phyloP scores from a whole-genome alignment of 352 stramenopile genomes.

The Globisporangium emineosum region DNA sequence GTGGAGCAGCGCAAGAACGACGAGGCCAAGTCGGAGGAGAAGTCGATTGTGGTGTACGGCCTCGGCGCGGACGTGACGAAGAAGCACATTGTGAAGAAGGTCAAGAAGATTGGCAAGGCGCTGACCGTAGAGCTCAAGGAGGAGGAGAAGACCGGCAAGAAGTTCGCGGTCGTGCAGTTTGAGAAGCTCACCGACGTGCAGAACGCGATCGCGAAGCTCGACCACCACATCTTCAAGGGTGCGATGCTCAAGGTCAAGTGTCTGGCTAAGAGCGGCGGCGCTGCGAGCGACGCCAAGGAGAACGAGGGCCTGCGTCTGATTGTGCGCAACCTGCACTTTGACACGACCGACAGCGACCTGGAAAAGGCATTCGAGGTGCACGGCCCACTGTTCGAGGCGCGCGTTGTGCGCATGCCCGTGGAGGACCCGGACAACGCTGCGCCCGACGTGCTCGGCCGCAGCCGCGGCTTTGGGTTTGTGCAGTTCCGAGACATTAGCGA shows the following conservation, averaged over 20 bases:
- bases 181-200: slow-evolving; percentile 48
- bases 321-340: slow-evolving; percentile 81
- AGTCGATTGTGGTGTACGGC: slow-evolving; percentile 75
- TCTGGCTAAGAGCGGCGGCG: slow-evolving; percentile 26
- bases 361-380: slow-evolving; percentile 66
- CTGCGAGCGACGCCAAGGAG: slow-evolving; percentile 30
- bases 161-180: slow-evolving; percentile 67
- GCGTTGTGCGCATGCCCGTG: slow-evolving; percentile 72
- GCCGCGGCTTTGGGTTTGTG: slow-evolving; percentile 82
- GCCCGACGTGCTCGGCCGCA: slow-evolving; percentile 48
- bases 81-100: slow-evolving; percentile 80
- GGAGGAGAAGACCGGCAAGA: slow-evolving; percentile 50
- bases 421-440: slow-evolving; percentile 36
- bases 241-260: slow-evolving; percentile 60
- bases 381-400: slow-evolving; percentile 64
- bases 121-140: slow-evolving; percentile 59
- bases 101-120: slow-evolving; percentile 64
- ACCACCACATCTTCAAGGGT: slow-evolving; percentile 84
- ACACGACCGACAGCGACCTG: slow-evolving; percentile 70
- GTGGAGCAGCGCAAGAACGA: slow-evolving; percentile 64
- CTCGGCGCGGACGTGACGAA: slow-evolving; percentile 63
- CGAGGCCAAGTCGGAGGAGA: slow-evolving; percentile 45
- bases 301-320: slow-evolving; percentile 72
- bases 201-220: slow-evolving; percentile 64
- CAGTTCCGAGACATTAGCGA: slow-evolving; percentile 70